Evolutionary conservation across 345 rosid genomes (phyloP).

Genomic region (Eucalyptus fibrosa): DNA sequence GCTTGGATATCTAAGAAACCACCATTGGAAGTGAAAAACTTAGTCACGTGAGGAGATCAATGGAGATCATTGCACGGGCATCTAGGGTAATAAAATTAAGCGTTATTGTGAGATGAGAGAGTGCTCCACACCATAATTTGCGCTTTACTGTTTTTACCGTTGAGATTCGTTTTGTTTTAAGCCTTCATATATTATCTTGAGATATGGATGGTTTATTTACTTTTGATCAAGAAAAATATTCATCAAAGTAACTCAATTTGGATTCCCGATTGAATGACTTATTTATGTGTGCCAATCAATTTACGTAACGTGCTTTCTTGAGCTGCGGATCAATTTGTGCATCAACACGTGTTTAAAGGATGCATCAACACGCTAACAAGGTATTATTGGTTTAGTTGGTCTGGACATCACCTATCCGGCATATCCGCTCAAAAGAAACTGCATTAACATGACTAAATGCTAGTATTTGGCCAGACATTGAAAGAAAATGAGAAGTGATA

Average conservation of each 20-base stretch:
- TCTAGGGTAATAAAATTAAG: neutral
- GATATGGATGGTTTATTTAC: too few relatives aligned
- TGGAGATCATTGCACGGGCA: neutral
- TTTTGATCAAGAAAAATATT: neutral
- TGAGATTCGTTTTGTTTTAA: too few relatives aligned
- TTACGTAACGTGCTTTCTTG: neutral
- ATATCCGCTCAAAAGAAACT: accelerated
- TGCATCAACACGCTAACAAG: neutral
- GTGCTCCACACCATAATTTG: too few relatives aligned
- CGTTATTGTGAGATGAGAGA: too few relatives aligned
- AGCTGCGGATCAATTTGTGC: neutral
- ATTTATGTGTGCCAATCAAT: neutral
- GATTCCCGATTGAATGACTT: too few relatives aligned
- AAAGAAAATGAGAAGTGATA: neutral
- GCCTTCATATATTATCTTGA: too few relatives aligned
- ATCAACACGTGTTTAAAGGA: too few relatives aligned
- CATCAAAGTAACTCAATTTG: accelerated
- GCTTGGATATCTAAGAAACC: neutral
- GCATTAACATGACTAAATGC: too few relatives aligned
- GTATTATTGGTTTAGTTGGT: neutral
- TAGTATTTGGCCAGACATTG: too few relatives aligned
- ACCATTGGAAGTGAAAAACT: neutral
- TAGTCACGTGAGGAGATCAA: neutral
- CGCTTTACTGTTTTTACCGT: too few relatives aligned
- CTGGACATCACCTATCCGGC: accelerated